These are phyloP conservation scores for Tetracentron sinense DNA, from an alignment of 164 flowering plant genomes.

Conservation along the genomic window DNA sequence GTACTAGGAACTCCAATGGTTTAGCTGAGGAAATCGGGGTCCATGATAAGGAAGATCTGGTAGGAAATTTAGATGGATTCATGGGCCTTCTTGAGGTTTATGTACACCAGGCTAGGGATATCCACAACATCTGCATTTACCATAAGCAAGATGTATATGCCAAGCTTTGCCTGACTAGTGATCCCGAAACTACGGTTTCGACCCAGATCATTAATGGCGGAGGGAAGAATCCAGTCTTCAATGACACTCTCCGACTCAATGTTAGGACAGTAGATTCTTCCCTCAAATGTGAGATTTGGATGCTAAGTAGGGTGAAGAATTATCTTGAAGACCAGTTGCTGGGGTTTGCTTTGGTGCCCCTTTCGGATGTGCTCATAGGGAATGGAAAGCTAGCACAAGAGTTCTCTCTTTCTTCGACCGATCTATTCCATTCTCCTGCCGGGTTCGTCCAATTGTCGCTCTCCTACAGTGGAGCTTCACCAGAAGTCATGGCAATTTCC, in stretches of 20 bases:
- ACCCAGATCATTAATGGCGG: conserved; percentile 67
- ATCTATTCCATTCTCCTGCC: conserved; percentile 72
- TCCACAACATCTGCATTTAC: conserved; percentile 78
- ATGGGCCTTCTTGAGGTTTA: conserved; percentile 54
- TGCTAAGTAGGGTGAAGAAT: conserved; percentile 70
- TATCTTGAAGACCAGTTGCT: conserved; percentile 73
- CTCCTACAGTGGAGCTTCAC: conserved; percentile 44
- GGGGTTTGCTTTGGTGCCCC: conserved; percentile 67
- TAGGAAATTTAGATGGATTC: conserved; percentile 15
- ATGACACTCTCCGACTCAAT: conserved; percentile 41
- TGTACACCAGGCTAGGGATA: conserved; percentile 67
- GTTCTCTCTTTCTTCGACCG: conserved; percentile 68
- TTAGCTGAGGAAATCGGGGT: conserved; percentile 22
- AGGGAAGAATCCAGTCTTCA: conserved; percentile 64
- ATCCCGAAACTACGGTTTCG: conserved; percentile 56
- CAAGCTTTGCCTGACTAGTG: conserved; percentile 60
- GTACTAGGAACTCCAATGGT: conserved; percentile 14
- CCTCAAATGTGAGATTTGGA: conserved; percentile 75
- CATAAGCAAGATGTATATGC: conserved; percentile 85
- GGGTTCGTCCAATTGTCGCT: conserved; percentile 64
- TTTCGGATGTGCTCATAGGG: conserved; percentile 45
- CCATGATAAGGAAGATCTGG: conserved; percentile 20
- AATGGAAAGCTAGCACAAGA: conserved; percentile 61
- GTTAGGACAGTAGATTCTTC: conserved; percentile 43
- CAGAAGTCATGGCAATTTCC: conserved; percentile 50